phyloP scores from a whole-genome alignment of 495 filamentous ascomycete species.

The Pyrenopolyporus hunteri region DNA sequence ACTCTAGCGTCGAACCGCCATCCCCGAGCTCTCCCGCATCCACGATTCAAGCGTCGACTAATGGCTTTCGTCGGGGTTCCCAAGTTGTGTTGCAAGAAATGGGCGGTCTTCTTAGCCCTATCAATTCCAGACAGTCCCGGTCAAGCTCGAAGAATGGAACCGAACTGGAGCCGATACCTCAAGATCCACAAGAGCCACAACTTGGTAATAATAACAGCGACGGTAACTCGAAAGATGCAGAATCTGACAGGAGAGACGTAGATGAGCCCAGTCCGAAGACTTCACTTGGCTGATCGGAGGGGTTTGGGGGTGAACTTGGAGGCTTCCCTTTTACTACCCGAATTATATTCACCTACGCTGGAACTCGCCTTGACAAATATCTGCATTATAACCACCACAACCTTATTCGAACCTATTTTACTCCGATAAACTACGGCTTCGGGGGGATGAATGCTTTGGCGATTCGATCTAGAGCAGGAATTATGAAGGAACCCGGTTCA shows the following conservation, averaged over 20 bases:
- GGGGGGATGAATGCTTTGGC: too few species aligned
- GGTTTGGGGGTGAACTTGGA: background rate
- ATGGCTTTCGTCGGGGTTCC: conserved; percentile 53
- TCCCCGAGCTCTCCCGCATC: conserved; percentile 40
- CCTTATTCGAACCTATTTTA: background rate
- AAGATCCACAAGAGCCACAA: conserved; percentile 38
- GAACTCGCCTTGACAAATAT: background rate
- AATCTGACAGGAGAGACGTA: conserved; percentile 35
- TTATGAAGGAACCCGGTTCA: background rate
- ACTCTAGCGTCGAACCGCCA: conserved; percentile 42
- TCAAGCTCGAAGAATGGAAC: conserved; percentile 39
- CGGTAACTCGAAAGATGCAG: conserved; percentile 54
- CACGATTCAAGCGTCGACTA: conserved; percentile 41
- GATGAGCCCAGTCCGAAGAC: background rate
- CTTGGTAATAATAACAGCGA: conserved; percentile 19
- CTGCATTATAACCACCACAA: background rate
- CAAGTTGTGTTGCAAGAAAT: conserved; percentile 64
- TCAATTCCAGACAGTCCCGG: conserved; percentile 30
- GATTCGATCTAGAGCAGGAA: background rate
- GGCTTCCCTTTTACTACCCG: background rate
- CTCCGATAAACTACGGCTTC: too few species aligned
- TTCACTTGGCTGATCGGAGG: background rate
- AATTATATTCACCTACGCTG: background rate
- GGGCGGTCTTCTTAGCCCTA: conserved; percentile 56
- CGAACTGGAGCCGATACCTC: conserved; percentile 47